phyloP scores from a whole-genome alignment of 1,284 basidiomycete species.

The Ceratobasidium sp. region DNA sequence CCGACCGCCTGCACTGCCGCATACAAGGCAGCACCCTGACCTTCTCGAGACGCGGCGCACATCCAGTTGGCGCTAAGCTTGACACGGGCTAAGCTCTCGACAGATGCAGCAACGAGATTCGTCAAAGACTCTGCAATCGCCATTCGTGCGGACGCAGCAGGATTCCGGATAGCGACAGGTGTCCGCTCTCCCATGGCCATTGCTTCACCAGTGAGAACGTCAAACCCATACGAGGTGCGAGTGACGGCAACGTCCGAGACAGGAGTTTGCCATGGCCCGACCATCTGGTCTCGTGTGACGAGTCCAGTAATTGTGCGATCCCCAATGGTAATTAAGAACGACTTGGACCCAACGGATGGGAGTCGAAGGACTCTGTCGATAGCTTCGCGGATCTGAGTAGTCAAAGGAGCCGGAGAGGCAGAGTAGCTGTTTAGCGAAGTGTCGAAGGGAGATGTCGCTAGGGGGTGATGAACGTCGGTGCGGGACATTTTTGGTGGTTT shows the following conservation, averaged over 20 bases:
- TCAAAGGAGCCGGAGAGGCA: constrained; percentile 58
- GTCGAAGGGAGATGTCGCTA: constrained; percentile 76
- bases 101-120: constrained; percentile 87
- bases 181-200: constrained; percentile 99
- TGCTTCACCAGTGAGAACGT: constrained; percentile 87
- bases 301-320: constrained; percentile 95
- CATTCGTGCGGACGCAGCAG: constrained; percentile 94
- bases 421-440: constrained; percentile 77
- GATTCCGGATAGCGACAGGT: constrained; percentile 87
- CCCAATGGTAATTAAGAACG: constrained; percentile 98
- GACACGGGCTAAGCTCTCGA: constrained; percentile 79
- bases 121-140: constrained; percentile 95
- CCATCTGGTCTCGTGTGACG: constrained; percentile 98
- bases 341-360: constrained; percentile 94
- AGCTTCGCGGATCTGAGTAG: constrained; percentile 70
- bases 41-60: constrained; percentile 92
- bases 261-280: constrained; percentile 98
- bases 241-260: constrained; percentile 98
- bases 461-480: constrained; percentile 68
- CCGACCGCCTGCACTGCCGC: constrained; percentile 94
- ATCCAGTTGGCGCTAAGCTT: constrained; percentile 99
- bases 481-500: constrained; percentile 96
- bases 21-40: constrained; percentile 93
- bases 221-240: constrained; percentile 93
- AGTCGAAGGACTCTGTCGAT: constrained; percentile 88